phyloP scores from a whole-genome alignment of 2,329 filamentous ascomycete species.

The Talaromyces funiculosus region DNA sequence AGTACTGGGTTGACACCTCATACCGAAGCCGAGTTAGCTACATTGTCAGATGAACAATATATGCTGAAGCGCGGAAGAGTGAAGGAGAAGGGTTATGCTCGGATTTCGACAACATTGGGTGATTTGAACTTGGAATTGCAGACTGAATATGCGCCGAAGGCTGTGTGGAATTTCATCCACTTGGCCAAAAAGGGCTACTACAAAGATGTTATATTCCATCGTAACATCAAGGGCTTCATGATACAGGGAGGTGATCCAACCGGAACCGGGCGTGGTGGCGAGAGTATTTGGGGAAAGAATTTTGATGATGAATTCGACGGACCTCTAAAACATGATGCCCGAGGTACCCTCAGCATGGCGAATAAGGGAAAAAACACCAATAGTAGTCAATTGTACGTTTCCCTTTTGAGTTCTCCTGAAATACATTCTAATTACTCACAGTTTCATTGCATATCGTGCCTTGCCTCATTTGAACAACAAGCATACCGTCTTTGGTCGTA shows the following conservation, averaged over 20 bases:
- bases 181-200: slow-evolving; percentile 89
- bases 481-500: slow-evolving; percentile 90
- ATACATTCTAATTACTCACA: slow-evolving; percentile 15
- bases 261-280: slow-evolving; percentile 83
- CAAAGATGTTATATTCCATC: slow-evolving; percentile 74
- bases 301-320: slow-evolving; percentile 93
- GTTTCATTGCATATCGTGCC: slow-evolving; percentile 82
- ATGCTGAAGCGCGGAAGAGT: slow-evolving; percentile 88
- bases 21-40: slow-evolving; percentile 77
- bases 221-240: slow-evolving; percentile 96
- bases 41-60: slow-evolving; percentile 90
- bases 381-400: slow-evolving; percentile 68
- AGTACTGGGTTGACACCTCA: slow-evolving; percentile 89
- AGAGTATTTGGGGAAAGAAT: slow-evolving; percentile 87
- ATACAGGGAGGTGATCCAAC: slow-evolving; percentile 94
- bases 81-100: slow-evolving; percentile 84
- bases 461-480: slow-evolving; percentile 85
- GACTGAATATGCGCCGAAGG: slow-evolving; percentile 83
- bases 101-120: slow-evolving; percentile 80
- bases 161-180: slow-evolving; percentile 94
- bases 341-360: slow-evolving; percentile 86
- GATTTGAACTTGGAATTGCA: slow-evolving; percentile 84
- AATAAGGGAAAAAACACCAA: slow-evolving; percentile 99
- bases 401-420: neutral
- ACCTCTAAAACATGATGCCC: slow-evolving; percentile 71